Conservation (phyloP, 1,284 basidiomycete genomes). For the Tilletia setariae region DNA sequence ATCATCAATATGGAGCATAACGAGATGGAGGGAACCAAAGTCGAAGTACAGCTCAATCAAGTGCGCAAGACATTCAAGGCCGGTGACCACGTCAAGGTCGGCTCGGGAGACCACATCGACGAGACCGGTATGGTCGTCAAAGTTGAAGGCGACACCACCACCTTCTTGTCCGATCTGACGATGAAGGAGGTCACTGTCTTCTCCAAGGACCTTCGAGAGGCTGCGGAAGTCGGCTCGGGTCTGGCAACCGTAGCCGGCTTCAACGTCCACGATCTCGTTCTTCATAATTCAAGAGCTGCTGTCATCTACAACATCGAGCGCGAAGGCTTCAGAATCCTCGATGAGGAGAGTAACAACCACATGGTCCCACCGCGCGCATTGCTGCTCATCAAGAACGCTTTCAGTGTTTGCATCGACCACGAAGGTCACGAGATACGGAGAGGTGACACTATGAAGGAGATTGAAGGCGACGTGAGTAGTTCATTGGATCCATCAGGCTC, state of each 20-base stretch:
- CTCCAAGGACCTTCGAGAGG: slow-evolving; percentile 93
- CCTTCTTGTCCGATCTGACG: slow-evolving; percentile 94
- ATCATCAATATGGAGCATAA: slow-evolving; percentile 71
- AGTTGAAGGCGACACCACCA: slow-evolving; percentile 65
- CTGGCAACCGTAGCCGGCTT: slow-evolving; percentile 87
- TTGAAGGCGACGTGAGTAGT: slow-evolving; percentile 73
- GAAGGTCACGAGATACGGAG: slow-evolving; percentile 72
- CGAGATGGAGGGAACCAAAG: slow-evolving; percentile 75
- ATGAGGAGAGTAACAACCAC: slow-evolving; percentile 70
- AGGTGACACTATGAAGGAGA: slow-evolving; percentile 91
- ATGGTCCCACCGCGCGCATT: slow-evolving; percentile 5
- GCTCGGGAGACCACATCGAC: slow-evolving; percentile 87
- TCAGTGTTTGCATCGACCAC: slow-evolving; percentile 64
- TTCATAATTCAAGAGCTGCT: slow-evolving; percentile 89
- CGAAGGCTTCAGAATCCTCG: slow-evolving; percentile 88
- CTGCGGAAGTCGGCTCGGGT: slow-evolving; percentile 87
- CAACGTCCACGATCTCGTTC: slow-evolving; percentile 90
- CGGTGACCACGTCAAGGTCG: slow-evolving; percentile 98
- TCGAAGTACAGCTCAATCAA: slow-evolving; percentile 79
- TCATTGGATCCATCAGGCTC: background rate
- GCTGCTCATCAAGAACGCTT: slow-evolving; percentile 1
- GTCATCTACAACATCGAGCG: slow-evolving; percentile 97
- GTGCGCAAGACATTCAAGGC: slow-evolving; percentile 93
- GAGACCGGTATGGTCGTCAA: slow-evolving; percentile 95
- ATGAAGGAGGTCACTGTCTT: slow-evolving; percentile 96